phyloP scores from a whole-genome alignment of 805 yeast genomes.

The Kuraishia ogatae region DNA sequence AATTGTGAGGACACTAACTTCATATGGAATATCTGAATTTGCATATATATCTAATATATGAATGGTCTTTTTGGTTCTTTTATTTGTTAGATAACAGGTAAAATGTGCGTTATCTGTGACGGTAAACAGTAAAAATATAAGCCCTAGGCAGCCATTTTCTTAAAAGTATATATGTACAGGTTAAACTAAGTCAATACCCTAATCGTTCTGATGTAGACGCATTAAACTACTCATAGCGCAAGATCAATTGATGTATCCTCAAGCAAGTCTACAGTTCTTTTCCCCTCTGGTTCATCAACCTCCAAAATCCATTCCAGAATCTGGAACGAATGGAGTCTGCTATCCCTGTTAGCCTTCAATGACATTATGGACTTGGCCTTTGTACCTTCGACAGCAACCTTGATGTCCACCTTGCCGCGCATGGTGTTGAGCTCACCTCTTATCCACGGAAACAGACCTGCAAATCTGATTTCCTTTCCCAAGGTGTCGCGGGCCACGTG shows the following conservation, averaged over 20 bases:
- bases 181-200: not conserved
- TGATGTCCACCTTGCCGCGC: slow-evolving; percentile 69
- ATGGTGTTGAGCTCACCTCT: slow-evolving; percentile 79
- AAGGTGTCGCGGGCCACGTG: slow-evolving; percentile 48
- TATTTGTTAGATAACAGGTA: not conserved
- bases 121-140: too few relatives aligned
- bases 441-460: slow-evolving; percentile 82
- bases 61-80: not conserved
- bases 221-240: slow-evolving; percentile 9
- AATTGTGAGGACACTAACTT: not conserved
- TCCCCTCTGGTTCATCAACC: slow-evolving; percentile 31
- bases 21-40: not conserved
- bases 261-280: slow-evolving; percentile 32
- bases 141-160: too few relatives aligned
- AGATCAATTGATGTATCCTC: slow-evolving; percentile 32
- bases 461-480: slow-evolving; percentile 72
- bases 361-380: slow-evolving; percentile 43
- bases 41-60: not conserved
- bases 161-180: not conserved
- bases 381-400: slow-evolving; percentile 63
- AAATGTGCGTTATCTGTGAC: too few relatives aligned
- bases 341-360: slow-evolving; percentile 65
- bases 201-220: too few relatives aligned
- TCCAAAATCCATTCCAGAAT: slow-evolving; percentile 58
- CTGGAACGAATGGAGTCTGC: slow-evolving; percentile 45